Evolutionary conservation across 371 early-diverging fungal genomes (phyloP), one percentile per base, ranked within the genome.

Genomic region (Mortierella sp.): DNA sequence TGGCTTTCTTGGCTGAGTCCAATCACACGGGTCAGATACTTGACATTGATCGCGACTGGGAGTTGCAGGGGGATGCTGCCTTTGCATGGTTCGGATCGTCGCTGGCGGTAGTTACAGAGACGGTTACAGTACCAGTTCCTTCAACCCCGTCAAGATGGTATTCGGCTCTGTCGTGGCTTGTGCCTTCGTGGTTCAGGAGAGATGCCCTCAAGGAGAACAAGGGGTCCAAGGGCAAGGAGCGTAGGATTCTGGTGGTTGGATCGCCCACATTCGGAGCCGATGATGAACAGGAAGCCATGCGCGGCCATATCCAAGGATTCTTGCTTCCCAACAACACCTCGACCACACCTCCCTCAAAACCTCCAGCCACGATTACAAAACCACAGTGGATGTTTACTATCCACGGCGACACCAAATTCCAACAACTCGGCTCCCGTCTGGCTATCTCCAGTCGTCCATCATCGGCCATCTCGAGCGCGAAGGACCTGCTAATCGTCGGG

Each of bases 41-140:
- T 22, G 83, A 82, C 31, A 68, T 79, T 9, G 72, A 74, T 26
- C 48, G 64, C 6, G 83, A 82, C 34, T 82, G 83, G 83, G 78
- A 78, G 31, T 26, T 82, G 26, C 65, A 64, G n/a, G 83, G 83
- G 1, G 29, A 69, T 29, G 67, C 66, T n/a, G 44, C 65, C 0
- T 78, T 68, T 58, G 83, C 66, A 4, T 82, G 83, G 83, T 82
- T 82, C 39, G 83, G 83, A n/a, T 53, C 76, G 9, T 74, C 83
- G 14, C 44, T 82, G n/a, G 39, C 82, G 0, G 53, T 71, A 4
- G 14, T 79, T 24, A 58, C 58, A 34, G 58, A 64, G 47, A 34
- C 58, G 41, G 9, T 53, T 29, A 50, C 68, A 8, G 68, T 68
- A 43, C 16, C 34, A 13, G 22, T 19, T 16, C 68, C 48, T 39